Conservation (phyloP, 805 yeast genomes). For the Ogataea zsoltii region DNA sequence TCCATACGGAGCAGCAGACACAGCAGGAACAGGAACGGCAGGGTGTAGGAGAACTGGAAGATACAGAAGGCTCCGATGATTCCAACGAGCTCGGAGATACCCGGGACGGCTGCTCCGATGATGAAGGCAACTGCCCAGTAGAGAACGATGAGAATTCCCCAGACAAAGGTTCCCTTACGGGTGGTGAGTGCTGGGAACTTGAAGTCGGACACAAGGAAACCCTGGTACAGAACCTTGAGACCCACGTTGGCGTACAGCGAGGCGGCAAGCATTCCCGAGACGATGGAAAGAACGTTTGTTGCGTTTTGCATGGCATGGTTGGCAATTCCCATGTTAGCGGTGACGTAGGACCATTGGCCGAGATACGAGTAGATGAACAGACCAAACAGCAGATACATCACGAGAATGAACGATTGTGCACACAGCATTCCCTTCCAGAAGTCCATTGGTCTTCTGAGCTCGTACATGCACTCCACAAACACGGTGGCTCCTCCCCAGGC, state of each 20-base stretch:
- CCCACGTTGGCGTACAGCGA: slow-evolving; percentile 49
- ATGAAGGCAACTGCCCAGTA: slow-evolving; percentile 48
- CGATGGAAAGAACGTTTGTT: slow-evolving; percentile 39
- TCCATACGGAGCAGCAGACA: slow-evolving; percentile 15
- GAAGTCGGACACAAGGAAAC: slow-evolving; percentile 36
- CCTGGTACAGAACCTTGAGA: slow-evolving; percentile 43
- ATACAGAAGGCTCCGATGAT: slow-evolving; percentile 46
- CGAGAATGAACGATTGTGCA: slow-evolving; percentile 43
- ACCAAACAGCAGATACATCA: slow-evolving; percentile 43
- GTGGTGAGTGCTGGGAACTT: slow-evolving; percentile 36
- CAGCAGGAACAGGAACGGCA: slow-evolving; percentile 35
- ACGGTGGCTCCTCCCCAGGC: slow-evolving; percentile 53
- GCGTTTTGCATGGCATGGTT: slow-evolving; percentile 43
- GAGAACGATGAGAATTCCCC: slow-evolving; percentile 38
- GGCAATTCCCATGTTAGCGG: slow-evolving; percentile 46
- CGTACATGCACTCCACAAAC: slow-evolving; percentile 48
- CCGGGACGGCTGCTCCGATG: slow-evolving; percentile 46
- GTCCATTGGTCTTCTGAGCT: slow-evolving; percentile 48
- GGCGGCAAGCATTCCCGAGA: slow-evolving; percentile 47
- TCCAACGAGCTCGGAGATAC: slow-evolving; percentile 39
- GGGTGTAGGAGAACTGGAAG: slow-evolving; percentile 46
- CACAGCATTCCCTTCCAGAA: slow-evolving; percentile 48
- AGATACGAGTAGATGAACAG: slow-evolving; percentile 44
- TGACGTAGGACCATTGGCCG: slow-evolving; percentile 45
- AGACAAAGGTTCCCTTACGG: slow-evolving; percentile 35